Base-by-base conservation (phyloP, 805 yeast species). In the Sungouiozyma intestinalis region DNA sequence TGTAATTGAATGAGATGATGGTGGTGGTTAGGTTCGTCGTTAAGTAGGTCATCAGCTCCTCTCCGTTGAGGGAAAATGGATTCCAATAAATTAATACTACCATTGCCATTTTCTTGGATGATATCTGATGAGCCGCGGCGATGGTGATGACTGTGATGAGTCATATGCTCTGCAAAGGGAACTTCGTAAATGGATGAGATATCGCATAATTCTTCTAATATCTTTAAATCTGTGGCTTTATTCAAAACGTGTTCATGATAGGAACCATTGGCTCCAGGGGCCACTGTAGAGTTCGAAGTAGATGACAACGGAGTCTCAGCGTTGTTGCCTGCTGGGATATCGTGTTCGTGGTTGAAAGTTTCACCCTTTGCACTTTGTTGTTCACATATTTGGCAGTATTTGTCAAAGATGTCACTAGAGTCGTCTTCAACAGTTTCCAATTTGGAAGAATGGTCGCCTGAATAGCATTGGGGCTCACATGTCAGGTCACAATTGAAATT, bases 1-100 rank as follows among this genome's bases (percentile, higher is more conserved):
- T 65, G 68, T 1, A 65, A 45, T 43, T 65, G 66, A 16, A 62
- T 51, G 24, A 58, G 60, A 44, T 64, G 69, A 52, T 66, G 69
- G 41, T 63, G 68, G 42, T 68, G 71, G 16, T 57, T 52, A 14
- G 53, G 42, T 32, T 42, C 36, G 16, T 41, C 16, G 35, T 41
- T 16, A 37, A 20, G 31, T 8, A 11, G 9, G 11, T 17, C n/a
- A 16, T 32, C 16, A 24, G 13, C 29, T 16, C 17, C 7, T 5
- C 33, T 24, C 4, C 21, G 14, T 19, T 32, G 29, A 24, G 29
- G 29, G 29, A 24, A 24, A 24, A 24, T 24, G 9, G 29, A 24
- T 24, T 24, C 11, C 29, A 24, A 24, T 24, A 24, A 24, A 24
- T 24, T 24, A 11, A 24, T 18, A 27, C 18, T 35, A 3, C 15